Conservation (phyloP, 371 early-diverging fungal genomes). For the Smittium culicis region DNA sequence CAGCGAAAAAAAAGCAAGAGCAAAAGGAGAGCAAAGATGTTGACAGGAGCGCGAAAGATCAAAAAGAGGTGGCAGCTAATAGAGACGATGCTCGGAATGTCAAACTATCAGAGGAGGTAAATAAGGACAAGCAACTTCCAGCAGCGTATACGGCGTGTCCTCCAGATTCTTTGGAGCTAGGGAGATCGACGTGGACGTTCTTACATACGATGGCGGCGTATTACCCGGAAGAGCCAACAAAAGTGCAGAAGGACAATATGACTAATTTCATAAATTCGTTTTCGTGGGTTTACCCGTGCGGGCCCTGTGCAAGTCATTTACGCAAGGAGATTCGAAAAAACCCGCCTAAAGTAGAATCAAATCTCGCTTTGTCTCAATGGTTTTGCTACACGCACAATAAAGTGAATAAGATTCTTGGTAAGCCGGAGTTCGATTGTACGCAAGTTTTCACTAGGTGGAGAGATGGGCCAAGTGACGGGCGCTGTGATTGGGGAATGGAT, state of each 20-base stretch:
- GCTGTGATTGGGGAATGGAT: constrained; percentile 50
- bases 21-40: too few species aligned
- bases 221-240: constrained; percentile 80
- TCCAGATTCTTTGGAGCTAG: constrained; percentile 75
- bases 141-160: constrained; percentile 53
- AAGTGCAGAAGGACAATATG: constrained; percentile 61
- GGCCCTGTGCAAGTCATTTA: constrained; percentile 79
- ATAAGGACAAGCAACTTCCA: constrained; percentile 13
- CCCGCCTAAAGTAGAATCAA: constrained; percentile 73
- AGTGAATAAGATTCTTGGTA: constrained; percentile 86
- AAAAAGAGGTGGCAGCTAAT: too few species aligned
- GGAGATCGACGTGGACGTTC: constrained; percentile 92
- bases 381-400: constrained; percentile 93
- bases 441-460: constrained; percentile 89
- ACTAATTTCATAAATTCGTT: constrained; percentile 52
- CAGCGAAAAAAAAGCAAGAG: too few species aligned
- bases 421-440: constrained; percentile 85
- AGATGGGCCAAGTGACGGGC: constrained; percentile 62
- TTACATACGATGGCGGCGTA: constrained; percentile 97
- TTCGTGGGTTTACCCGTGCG: constrained; percentile 89
- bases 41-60: too few species aligned
- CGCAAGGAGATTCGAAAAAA: constrained; percentile 47
- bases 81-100: too few species aligned
- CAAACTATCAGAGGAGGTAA: too few species aligned
- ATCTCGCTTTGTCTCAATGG: constrained; percentile 67